Conservation (phyloP, 306 rosid species). For the Purshia tridentata region DNA sequence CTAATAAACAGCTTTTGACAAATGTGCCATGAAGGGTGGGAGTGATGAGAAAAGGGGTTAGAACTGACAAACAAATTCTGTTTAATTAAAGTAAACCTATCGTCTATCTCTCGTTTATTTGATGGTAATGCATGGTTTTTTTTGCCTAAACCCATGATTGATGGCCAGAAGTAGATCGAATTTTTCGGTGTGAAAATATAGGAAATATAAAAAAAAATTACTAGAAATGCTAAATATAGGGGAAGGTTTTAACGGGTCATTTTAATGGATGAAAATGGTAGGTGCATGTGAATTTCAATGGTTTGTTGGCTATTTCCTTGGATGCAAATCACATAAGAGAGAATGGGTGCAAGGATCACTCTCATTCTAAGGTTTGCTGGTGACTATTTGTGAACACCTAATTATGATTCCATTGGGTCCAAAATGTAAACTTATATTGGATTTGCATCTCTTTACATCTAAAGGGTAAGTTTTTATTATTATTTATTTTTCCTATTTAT, state of each 20-base stretch:
- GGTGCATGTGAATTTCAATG: constrained; percentile 7
- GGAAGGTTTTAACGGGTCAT: constrained; percentile 18
- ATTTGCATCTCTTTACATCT: too few species aligned
- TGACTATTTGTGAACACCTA: too few species aligned
- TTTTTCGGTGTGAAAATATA: constrained; percentile 41
- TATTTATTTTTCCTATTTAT: too few species aligned
- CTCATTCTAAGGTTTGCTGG: too few species aligned
- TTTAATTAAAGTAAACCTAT: constrained; percentile 46
- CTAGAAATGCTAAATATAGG: constrained; percentile 28
- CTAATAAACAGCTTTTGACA: constrained; percentile 28
- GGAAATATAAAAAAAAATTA: neutral
- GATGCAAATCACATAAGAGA: neutral
- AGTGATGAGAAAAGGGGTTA: constrained; percentile 36
- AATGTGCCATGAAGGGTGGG: constrained; percentile 31
- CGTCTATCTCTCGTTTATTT: constrained; percentile 45
- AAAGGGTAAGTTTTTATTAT: too few species aligned
- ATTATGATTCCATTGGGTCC: too few species aligned
- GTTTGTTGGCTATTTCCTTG: constrained; percentile 9
- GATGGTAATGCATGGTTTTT: constrained; percentile 36
- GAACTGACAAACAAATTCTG: constrained; percentile 29
- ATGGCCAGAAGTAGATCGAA: constrained; percentile 53
- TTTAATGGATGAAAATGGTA: constrained; percentile 11
- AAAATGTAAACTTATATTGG: too few species aligned
- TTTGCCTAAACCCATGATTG: constrained; percentile 26
- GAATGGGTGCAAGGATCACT: neutral